Evolutionary conservation across 805 yeast species (phyloP).

Genomic region (Peterozyma toletana): DNA sequence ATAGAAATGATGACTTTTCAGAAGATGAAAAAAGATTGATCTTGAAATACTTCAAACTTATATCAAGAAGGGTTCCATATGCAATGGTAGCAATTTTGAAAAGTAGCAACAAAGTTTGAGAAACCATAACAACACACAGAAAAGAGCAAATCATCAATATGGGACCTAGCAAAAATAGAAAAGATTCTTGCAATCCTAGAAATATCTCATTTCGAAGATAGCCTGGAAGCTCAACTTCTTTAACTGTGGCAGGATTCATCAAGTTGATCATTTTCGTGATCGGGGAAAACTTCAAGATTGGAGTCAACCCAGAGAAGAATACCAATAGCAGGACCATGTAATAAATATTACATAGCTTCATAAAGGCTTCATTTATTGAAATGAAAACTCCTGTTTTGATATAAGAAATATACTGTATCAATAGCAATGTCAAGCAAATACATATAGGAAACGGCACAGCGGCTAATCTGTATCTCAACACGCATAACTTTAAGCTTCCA

Average conservation of each 20-base stretch:
- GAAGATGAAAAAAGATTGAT: slow-evolving; percentile 1
- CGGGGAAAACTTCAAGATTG: slow-evolving; percentile 23
- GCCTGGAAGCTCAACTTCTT: slow-evolving; percentile 25
- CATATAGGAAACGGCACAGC: slow-evolving; percentile 65
- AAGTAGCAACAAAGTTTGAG: slow-evolving; percentile 16
- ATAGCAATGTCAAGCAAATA: slow-evolving; percentile 41
- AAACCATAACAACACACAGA: slow-evolving; percentile 31
- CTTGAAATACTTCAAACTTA: not conserved
- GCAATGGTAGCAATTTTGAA: slow-evolving; percentile 5
- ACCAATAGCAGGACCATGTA: slow-evolving; percentile 18
- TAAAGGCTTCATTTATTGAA: slow-evolving; percentile 39
- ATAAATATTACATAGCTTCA: slow-evolving; percentile 23
- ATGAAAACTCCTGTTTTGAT: slow-evolving; percentile 30
- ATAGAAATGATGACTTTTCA: slow-evolving; percentile 2
- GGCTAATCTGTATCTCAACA: slow-evolving; percentile 71
- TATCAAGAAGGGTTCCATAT: not conserved
- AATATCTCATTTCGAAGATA: slow-evolving; percentile 48
- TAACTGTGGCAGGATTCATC: slow-evolving; percentile 48
- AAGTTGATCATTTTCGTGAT: slow-evolving; percentile 32
- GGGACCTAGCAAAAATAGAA: slow-evolving; percentile 53
- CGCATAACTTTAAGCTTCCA: slow-evolving; percentile 59
- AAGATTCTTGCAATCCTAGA: slow-evolving; percentile 57
- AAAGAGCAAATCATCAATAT: slow-evolving; percentile 41
- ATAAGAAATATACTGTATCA: slow-evolving; percentile 47
- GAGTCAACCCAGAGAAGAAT: slow-evolving; percentile 29